Evolutionary conservation across 495 filamentous ascomycete species (phyloP), one percentile per base, ranked within the genome.

Genomic region (Aspergillus steynii): DNA sequence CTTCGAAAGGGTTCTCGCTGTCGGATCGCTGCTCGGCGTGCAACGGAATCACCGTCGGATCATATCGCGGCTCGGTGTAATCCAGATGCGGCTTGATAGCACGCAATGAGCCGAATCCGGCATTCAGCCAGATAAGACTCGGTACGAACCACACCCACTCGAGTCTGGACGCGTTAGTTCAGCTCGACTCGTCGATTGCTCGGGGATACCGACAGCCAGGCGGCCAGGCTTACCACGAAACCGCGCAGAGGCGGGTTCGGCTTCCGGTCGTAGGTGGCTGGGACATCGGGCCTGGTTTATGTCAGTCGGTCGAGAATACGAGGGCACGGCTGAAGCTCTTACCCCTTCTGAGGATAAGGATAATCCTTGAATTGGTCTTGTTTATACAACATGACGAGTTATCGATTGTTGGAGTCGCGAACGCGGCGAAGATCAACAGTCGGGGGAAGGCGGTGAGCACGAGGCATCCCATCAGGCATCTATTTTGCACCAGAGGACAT

Each of bases 41-140:
- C 31, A 86, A 63, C 9, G 87, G 88, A 47, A 88, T 85, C 10
- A 93, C 90, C 14, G 87, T 86, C 15, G 91, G 90, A 61, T 90
- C 88, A 66, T 83, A 90, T 59, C 86, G 78, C 3, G 84, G 79
- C 9, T 79, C 72, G 61, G 83, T 81, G 15, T 72, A 52, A 1
- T 84, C 75, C 8, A 93, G 14, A 49, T 61, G 74, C 46, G 76
- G 78, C 1, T 55, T 37, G 5, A 85, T 71, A 29, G 76, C 63
- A 29, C 81, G 82, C 29, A 89, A 71, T n/a, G 63, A 60, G 37
- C 73, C 78, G 63, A 94, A 90, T 15, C 85, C 84, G 25, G 88
- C 87, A 71, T 92, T 93, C 10, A 50, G 64, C 86, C 86, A 93
- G 42, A 88, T 69, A 34, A 81, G 64, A 53, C 60, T 61, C 49